Percentiles rank a stretch among this genome's conserved stretches.
Conservation (phyloP, 1,284 basidiomycete species). For the Cryptococcus sp. region DNA sequence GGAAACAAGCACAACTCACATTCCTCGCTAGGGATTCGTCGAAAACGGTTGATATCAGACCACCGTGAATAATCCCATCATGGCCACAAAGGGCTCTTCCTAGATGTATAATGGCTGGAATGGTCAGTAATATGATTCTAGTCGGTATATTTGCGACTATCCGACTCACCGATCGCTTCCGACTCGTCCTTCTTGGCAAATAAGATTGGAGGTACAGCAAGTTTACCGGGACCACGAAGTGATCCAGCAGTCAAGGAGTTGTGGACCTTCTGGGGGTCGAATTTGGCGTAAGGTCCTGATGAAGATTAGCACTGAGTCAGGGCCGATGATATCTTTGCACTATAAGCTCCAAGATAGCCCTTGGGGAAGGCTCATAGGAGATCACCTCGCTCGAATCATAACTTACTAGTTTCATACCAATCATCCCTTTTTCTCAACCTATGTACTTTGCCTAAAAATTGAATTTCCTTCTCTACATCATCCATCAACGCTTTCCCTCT, state of each 20-base stretch:
- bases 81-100: constrained; percentile 81
- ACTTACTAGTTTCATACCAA: constrained; percentile 49
- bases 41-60: constrained; percentile 79
- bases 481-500: constrained; percentile 60
- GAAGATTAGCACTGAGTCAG: background rate
- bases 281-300: constrained; percentile 64
- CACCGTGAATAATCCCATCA: constrained; percentile 91
- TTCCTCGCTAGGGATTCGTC: constrained; percentile 81
- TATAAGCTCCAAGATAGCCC: no score
- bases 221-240: constrained; percentile 74
- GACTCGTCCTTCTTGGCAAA: constrained; percentile 69
- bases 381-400: background rate
- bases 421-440: constrained; percentile 47
- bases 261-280: constrained; percentile 61
- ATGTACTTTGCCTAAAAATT: constrained; percentile 60
- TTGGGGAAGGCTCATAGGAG: no score
- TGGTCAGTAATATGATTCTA: background rate
- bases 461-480: constrained; percentile 64
- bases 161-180: constrained; percentile 54
- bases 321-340: no score
- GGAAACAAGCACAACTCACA: constrained; percentile 51
- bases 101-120: constrained; percentile 64
- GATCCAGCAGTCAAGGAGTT: constrained; percentile 79
- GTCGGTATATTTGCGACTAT: background rate
- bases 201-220: constrained; percentile 71